Base-by-base conservation (phyloP, 805 yeast genomes). In the Saccharomycodes ludwigii region DNA sequence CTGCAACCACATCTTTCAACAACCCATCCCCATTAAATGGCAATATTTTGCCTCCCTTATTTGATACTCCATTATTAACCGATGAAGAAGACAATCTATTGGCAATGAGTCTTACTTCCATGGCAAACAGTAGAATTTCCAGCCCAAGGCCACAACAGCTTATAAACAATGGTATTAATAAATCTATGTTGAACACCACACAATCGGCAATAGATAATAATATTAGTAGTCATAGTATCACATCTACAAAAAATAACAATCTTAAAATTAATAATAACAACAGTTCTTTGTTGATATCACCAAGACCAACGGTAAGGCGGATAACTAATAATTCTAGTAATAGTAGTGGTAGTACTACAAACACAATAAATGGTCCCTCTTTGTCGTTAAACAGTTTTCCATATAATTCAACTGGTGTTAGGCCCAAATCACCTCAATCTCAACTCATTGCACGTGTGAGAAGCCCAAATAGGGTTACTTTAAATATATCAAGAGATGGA, bases 71-170 rank as follows among this genome's bases (percentile, higher is more conserved):
- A n/a, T n/a, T n/a, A n/a, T n/a, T 24, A 17, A 52, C 46, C 28
- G 56, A 53, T 25, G 47, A 51, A 30, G 57, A 54, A 24, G 59
- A 54, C 37, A 54, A 50, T 30, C 40, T 54, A 46, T 33, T 54
- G 20, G 59, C 59, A 3, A 38, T 54, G 30, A 52, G 57, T 33
- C 36, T 54, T 18, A 50, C 59, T 4, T 50, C 54, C 11, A 52
- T 54, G 56, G 59, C 59, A 17, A 50, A 50, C 31, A 51, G 55
- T 29, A 52, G 56, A 11, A 48, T 50, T 5, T 50, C 58, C 3
- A 52, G 58, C 5, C 59, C 59, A 10, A 40, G 54, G 27, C 34
- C 50, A 29, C 40, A 41, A n/a, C 40, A 36, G 14, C 33, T 49
- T n/a, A n/a, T n/a, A n/a, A n/a, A n/a, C n/a, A n/a, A n/a, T n/a